Percentiles rank a stretch among this genome's conserved stretches.
Evolutionary conservation across 2,329 filamentous ascomycete species (phyloP).

Genomic region (Sclerotiophoma versabilis): DNA sequence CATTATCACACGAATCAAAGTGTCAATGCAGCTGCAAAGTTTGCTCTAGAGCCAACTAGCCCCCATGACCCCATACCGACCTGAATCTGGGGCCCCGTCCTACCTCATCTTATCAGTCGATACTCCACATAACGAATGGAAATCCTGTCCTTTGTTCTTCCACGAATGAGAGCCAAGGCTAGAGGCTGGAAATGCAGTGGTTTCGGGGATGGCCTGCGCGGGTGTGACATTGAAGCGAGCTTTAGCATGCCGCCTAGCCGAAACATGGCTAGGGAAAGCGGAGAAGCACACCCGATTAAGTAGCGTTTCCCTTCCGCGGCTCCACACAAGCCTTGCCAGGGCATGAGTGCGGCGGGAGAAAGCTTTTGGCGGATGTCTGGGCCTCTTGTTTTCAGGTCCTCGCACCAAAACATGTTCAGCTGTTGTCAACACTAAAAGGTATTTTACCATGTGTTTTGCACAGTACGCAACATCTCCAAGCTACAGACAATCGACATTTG

Average conservation of each 20-base stretch:
- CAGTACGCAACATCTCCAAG: background rate
- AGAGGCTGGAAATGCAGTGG: conserved; percentile 12
- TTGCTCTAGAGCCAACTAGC: conserved; percentile 25
- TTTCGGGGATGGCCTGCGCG: conserved; percentile 14
- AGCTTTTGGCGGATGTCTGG: conserved; percentile 35
- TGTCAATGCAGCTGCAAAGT: conserved; percentile 29
- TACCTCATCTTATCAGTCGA: conserved; percentile 18
- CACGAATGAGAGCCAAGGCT: conserved; percentile 34
- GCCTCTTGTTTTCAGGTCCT: conserved; percentile 26
- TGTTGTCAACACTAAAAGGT: background rate
- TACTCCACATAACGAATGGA: conserved; percentile 25
- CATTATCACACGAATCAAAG: conserved; percentile 43
- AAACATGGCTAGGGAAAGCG: conserved; percentile 26
- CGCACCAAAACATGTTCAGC: background rate
- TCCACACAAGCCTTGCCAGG: conserved; percentile 33
- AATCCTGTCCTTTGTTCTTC: conserved; percentile 27
- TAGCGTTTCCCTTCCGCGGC: conserved; percentile 16
- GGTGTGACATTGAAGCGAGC: conserved; percentile 20
- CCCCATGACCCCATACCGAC: conserved; percentile 7
- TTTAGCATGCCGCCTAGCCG: conserved; percentile 23
- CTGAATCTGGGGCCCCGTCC: conserved; percentile 38
- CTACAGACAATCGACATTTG: background rate
- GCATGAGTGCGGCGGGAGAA: conserved; percentile 20
- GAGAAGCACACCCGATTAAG: conserved; percentile 22
- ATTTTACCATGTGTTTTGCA: conserved; percentile 6